These are phyloP conservation scores for Epithele typhae DNA, from an alignment of 768 basidiomycete species.

Conservation along the genomic window DNA sequence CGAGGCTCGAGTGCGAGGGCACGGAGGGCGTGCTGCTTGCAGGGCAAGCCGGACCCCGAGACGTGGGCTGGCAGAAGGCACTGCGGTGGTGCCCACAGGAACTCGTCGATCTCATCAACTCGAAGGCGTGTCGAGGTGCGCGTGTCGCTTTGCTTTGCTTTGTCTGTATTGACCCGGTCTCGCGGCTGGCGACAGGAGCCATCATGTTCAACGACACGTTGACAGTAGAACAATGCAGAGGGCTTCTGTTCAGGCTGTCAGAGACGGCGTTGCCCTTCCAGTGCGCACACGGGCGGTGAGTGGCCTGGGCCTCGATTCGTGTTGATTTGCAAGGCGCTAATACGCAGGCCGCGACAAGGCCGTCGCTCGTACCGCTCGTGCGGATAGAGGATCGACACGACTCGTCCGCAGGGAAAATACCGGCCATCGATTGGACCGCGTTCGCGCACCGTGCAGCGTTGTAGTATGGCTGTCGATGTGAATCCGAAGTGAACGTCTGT, in stretches of 20 bases:
- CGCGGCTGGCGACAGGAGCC: conserved; percentile 59
- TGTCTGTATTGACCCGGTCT: not conserved
- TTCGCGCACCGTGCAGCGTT: not conserved
- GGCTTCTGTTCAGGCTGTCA: conserved; percentile 63
- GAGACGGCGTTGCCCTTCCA: conserved; percentile 84
- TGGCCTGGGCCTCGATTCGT: conserved; percentile 1
- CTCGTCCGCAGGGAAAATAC: not conserved
- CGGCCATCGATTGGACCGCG: conserved; percentile 4
- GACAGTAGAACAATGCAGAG: conserved; percentile 59
- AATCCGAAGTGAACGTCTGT: too few species aligned
- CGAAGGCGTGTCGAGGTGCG: conserved; percentile 92
- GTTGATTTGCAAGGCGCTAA: not conserved
- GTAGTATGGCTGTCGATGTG: not conserved
- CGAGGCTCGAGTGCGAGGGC: conserved; percentile 51
- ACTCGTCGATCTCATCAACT: conserved; percentile 83
- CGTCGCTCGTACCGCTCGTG: conserved; percentile 19
- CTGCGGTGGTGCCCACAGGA: conserved; percentile 80
- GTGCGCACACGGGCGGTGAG: conserved; percentile 91
- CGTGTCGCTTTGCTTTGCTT: conserved; percentile 8
- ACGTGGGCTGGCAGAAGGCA: conserved; percentile 56
- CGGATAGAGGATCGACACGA: not conserved
- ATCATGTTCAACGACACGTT: conserved; percentile 95
- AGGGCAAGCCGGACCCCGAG: conserved; percentile 1
- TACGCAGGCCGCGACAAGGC: conserved; percentile 2
- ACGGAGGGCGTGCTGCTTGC: conserved; percentile 12